These are phyloP conservation scores for Eremothecium coryli DNA, from an alignment of 1,139 yeast species.

Conservation along the genomic window DNA sequence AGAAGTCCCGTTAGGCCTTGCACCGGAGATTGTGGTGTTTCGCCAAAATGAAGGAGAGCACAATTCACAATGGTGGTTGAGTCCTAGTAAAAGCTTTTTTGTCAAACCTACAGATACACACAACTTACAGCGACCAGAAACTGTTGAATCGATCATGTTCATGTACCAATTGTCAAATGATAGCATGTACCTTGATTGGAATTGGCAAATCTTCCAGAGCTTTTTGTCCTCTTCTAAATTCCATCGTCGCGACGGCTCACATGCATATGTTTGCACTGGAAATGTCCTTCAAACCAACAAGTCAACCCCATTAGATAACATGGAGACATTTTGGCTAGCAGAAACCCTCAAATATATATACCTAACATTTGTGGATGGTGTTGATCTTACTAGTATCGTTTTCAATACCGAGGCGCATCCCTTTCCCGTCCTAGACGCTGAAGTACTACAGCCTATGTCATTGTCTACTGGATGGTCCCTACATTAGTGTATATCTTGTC, in stretches of 20 bases:
- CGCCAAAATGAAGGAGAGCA: constrained; percentile 14
- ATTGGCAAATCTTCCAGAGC: constrained; percentile 72
- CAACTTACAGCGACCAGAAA: constrained; percentile 87
- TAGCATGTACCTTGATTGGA: constrained; percentile 78
- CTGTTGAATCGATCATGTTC: constrained; percentile 80
- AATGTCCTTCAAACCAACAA: constrained; percentile 51
- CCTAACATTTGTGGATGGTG: constrained; percentile 65
- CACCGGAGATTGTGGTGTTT: constrained; percentile 86
- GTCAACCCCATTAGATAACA: constrained; percentile 47
- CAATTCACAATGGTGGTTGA: constrained; percentile 14
- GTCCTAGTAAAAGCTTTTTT: constrained; percentile 43
- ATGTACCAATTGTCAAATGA: constrained; percentile 77
- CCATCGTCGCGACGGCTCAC: constrained; percentile 30
- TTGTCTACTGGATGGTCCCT: constrained; percentile 26
- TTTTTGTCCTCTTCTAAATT: constrained; percentile 54
- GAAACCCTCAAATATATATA: constrained; percentile 87
- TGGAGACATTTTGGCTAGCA: constrained; percentile 92
- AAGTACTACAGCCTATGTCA: constrained; percentile 10
- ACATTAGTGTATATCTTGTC: too few species aligned
- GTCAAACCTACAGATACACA: constrained; percentile 70
- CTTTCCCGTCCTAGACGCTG: constrained; percentile 44
- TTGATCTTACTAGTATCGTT: constrained; percentile 55
- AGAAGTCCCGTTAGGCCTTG: constrained; percentile 60
- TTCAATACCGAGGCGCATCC: constrained; percentile 95
- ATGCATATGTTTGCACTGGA: constrained; percentile 52